Base-by-base conservation (phyloP, 1,284 basidiomycete genomes). In the Pascua guehoae region DNA sequence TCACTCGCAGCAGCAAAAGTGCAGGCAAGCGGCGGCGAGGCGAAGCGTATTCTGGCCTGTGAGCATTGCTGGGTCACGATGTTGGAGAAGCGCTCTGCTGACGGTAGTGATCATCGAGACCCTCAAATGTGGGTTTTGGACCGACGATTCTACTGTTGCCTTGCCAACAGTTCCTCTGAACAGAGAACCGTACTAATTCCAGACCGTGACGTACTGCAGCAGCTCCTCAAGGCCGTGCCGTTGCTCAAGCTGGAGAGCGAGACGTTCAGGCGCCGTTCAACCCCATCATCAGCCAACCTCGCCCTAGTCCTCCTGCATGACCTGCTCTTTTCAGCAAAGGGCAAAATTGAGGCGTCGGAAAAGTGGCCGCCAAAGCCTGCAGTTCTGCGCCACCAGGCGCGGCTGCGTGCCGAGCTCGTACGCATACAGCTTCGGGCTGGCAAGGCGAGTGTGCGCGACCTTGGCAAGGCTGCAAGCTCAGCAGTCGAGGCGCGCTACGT, bases 231-330 rank as follows among this genome's bases (percentile, higher is more conserved):
- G 47, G 81, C 88, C 54, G 87, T 93, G 50, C 75, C 82, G 8
- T 78, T 95, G n/a, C 77, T 88, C 60, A 82, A 83, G 52, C 81
- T 87, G 65, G 91, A 94, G 76, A 83, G 82, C 60, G 84, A 85
- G 72, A 85, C 86, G 58, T 81, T 95, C 56, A 60, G 65, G 12
- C 66, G 65, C 10, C 58, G 61, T 10, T 60, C 62, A 9, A 54
- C 68, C 40, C 75, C 76, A 15, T 87, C 88, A 1, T 74, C 80
- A 42, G 56, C 58, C 36, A 89, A 86, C 68, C 81, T 95, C 49
- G 84, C 87, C 7, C 81, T 90, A 14, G 86, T 94, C 42, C 85
- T 96, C 37, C 84, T 93, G 4, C 92, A 96, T 66, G 93, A 97
- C 73, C 77, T 92, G 12, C 80, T 97, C 38, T 81, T 95, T 47